phyloP scores from a whole-genome alignment of 192 early-diverging fungal species.

The Rhizoclosmatium globosum region DNA sequence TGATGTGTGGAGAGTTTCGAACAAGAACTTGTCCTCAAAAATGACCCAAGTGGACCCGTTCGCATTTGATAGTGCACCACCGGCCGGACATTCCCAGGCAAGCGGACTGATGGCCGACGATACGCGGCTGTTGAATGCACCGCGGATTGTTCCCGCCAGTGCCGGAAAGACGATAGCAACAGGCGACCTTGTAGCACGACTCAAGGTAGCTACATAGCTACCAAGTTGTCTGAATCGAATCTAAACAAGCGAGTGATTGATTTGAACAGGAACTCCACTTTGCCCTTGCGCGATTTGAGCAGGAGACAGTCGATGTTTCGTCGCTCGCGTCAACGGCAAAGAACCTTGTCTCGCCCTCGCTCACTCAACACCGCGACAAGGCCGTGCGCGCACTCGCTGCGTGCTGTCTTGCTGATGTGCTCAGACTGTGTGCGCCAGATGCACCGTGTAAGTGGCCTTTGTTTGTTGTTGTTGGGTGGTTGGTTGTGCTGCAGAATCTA shows the following conservation, averaged over 20 bases:
- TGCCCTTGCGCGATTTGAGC: conserved; percentile 76
- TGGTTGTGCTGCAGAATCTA: no score
- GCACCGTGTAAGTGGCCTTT: conserved; percentile 66
- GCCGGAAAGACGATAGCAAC: conserved; percentile 57
- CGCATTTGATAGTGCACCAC: conserved; percentile 15
- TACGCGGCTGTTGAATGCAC: conserved; percentile 46
- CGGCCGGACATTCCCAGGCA: not conserved
- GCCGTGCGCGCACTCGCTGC: conserved; percentile 74
- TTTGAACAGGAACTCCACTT: conserved; percentile 50
- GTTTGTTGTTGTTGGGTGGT: no score
- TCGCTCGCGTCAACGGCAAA: conserved; percentile 71
- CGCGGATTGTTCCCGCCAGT: conserved; percentile 47
- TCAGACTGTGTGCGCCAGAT: conserved; percentile 93
- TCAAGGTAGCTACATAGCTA: no score
- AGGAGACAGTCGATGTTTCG: conserved; percentile 72
- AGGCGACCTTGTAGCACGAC: conserved; percentile 56
- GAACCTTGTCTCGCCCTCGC: conserved; percentile 71
- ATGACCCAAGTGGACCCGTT: conserved; percentile 6
- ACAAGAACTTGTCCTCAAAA: not conserved
- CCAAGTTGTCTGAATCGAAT: no score
- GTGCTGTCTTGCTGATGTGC: conserved; percentile 91
- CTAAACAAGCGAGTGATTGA: no score
- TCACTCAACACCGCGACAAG: conserved; percentile 82
- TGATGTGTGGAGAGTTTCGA: no score
- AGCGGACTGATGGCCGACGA: not conserved